Conservation (phyloP, 768 basidiomycete genomes). For the Leucocoprinus leucothites region DNA sequence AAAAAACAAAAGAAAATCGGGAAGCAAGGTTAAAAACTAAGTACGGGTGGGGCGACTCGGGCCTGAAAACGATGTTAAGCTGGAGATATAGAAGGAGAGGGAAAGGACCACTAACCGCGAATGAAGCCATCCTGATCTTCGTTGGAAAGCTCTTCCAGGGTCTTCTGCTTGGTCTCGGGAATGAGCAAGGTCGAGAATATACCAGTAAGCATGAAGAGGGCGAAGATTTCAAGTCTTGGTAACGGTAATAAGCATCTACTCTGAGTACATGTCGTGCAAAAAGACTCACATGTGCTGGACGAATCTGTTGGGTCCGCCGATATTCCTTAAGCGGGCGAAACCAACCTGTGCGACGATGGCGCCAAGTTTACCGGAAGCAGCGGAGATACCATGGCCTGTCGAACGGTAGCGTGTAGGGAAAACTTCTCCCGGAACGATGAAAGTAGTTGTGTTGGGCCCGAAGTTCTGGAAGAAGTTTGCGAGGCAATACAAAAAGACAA, state of each 20-base stretch:
- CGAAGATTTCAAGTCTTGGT: slow-evolving; percentile 70
- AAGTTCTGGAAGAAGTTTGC: slow-evolving; percentile 91
- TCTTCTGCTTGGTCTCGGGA: slow-evolving; percentile 69
- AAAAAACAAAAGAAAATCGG: not conserved
- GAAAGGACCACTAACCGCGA: slow-evolving; percentile 19
- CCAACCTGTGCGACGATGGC: slow-evolving; percentile 81
- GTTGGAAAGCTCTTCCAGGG: slow-evolving; percentile 72
- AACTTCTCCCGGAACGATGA: slow-evolving; percentile 76
- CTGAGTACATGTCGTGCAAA: too few species aligned
- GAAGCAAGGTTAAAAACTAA: too few species aligned
- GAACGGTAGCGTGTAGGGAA: slow-evolving; percentile 91
- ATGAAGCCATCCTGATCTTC: slow-evolving; percentile 68
- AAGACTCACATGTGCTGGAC: slow-evolving; percentile 71
- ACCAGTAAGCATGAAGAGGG: slow-evolving; percentile 84
- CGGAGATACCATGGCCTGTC: slow-evolving; percentile 81
- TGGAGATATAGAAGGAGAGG: not conserved
- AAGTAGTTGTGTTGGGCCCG: slow-evolving; percentile 79
- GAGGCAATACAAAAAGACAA: slow-evolving; percentile 84
- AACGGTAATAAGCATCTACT: slow-evolving; percentile 8
- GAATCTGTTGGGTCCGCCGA: slow-evolving; percentile 59
- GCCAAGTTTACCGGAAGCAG: slow-evolving; percentile 80
- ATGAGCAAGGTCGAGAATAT: slow-evolving; percentile 77
- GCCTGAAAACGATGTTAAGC: not conserved
- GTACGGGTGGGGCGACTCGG: not conserved
- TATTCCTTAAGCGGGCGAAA: slow-evolving; percentile 65